phyloP scores from a whole-genome alignment of 306 rosid species.

The Canavalia gladiata region DNA sequence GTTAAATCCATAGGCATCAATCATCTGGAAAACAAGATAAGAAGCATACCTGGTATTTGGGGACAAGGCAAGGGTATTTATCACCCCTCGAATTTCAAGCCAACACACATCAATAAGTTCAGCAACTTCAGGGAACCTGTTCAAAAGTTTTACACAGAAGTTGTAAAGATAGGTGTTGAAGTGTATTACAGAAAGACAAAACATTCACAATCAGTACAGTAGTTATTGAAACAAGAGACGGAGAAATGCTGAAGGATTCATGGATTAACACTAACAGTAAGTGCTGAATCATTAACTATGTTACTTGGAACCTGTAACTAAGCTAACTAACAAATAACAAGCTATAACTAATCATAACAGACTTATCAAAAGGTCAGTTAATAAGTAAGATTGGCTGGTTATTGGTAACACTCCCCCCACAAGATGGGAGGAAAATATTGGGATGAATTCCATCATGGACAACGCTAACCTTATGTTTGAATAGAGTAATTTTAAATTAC shows the following conservation, averaged over 20 bases:
- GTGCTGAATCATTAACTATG: background rate
- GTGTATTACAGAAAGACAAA: background rate
- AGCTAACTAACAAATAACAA: background rate
- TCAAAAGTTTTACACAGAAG: background rate
- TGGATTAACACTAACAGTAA: background rate
- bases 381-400: too few species aligned
- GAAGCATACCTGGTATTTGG: constrained; percentile 63
- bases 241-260: background rate
- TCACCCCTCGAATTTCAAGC: constrained; percentile 72
- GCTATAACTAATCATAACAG: background rate
- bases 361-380: background rate
- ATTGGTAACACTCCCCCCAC: too few species aligned
- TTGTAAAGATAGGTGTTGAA: background rate
- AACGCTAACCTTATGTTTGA: too few species aligned
- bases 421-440: too few species aligned
- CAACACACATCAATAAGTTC: constrained; percentile 66
- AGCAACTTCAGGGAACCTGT: constrained; percentile 74
- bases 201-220: background rate
- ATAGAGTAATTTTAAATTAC: too few species aligned
- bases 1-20: constrained; percentile 45
- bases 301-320: too few species aligned
- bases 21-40: constrained; percentile 65
- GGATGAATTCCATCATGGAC: too few species aligned
- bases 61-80: constrained; percentile 57
- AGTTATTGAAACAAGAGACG: background rate